phyloP scores from a whole-genome alignment of 257 asterid genomes.

The Plectranthus barbatus region DNA sequence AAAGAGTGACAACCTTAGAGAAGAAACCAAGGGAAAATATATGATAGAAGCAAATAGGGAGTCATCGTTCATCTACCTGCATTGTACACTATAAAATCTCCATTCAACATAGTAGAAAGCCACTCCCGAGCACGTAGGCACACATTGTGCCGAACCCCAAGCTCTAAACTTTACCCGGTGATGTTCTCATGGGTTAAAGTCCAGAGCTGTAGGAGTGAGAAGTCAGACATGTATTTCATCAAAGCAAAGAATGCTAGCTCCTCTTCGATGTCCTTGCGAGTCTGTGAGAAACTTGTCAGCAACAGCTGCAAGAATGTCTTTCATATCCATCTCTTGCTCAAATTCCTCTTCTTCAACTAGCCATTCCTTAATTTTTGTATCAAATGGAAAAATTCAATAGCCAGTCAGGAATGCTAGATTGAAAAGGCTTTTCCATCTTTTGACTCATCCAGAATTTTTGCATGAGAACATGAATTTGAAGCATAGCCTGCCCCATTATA shows the following conservation, averaged over 20 bases:
- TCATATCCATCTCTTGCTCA: slow-evolving; percentile 69
- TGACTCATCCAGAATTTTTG: slow-evolving; percentile 75
- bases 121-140: no score
- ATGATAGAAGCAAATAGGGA: no score
- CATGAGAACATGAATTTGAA: slow-evolving; percentile 81
- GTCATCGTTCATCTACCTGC: no score
- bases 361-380: slow-evolving; percentile 84
- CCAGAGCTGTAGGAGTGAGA: not conserved
- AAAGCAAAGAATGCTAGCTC: slow-evolving; percentile 86
- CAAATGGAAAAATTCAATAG: slow-evolving; percentile 78
- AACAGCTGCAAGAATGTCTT: slow-evolving; percentile 83
- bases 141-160: no score
- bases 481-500: slow-evolving; percentile 77
- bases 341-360: slow-evolving; percentile 86
- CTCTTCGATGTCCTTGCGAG: slow-evolving; percentile 46
- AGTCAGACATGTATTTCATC: slow-evolving; percentile 70
- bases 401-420: no score
- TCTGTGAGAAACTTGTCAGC: slow-evolving; percentile 84
- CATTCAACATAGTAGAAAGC: no score
- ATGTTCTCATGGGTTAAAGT: not conserved
- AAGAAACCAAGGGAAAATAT: no score
- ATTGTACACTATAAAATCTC: no score
- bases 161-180: not conserved
- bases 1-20: no score
- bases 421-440: no score